Base-by-base conservation (phyloP, 129 eudicot species). In the Artemisia annua region DNA sequence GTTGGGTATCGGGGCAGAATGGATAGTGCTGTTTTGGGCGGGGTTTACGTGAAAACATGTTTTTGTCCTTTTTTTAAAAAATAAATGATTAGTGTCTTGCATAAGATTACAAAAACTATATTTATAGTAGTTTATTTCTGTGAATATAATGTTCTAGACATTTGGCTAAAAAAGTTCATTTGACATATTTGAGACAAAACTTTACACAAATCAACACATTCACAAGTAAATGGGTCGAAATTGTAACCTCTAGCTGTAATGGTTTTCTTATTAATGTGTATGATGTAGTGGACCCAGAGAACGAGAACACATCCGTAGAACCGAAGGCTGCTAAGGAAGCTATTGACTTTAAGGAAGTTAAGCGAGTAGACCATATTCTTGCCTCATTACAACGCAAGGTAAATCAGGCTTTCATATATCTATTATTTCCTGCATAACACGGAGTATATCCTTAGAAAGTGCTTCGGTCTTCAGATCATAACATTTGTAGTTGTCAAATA, bases 321-420 rank as follows among this genome's bases (percentile, higher is more conserved):
- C 16, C 91, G 54, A 90, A 90, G 83, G 82, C 80, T 74, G 75
- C 82, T 17, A 91, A 91, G 81, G 97, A 91, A 84, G 75, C 73
- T 17, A 88, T 91, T 46, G 85, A 91, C 87, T 79, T 88, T 43
- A 88, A 89, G 79, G 96, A 91, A 72, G 83, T 91, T 52, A 88
- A 82, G 71, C 92, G 97, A 70, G 80, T 91, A 12, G 96, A 91
- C 76, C 97, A 85, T 53, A 88, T 91, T 74, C 93, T 91, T 68
- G 89, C 93, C 8, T 79, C 90, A 7, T 75, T 86, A 77, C 96
- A 91, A 73, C 92, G 96, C 78, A 91, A 88, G 93, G 97, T 91
- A 81, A 75, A 18, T 48, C 17, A 18, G 15, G 20, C 56, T 75
- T 18, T 28, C 16, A 62, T 69, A 3, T 48, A 2, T 39, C 46